Evolutionary conservation across 2,329 filamentous ascomycete species (phyloP), one percentile per base, ranked within the genome.

Genomic region (Aureobasidium subglaciale): DNA sequence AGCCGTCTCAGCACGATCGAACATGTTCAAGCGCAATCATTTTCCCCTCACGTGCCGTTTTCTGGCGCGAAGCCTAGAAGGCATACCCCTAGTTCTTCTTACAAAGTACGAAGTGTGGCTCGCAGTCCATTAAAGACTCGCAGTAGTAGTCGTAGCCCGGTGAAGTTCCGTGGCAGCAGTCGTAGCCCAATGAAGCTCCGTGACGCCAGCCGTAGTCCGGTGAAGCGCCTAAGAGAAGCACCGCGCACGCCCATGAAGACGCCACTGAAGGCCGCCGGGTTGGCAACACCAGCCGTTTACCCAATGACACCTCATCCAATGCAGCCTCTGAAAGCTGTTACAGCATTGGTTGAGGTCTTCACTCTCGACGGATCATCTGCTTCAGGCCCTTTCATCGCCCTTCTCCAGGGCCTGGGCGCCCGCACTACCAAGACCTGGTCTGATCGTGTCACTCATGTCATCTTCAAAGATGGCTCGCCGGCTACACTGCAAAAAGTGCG

Each of bases 381-480:
- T 7, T 69, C 67, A 4, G 59, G 63, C 13, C 64, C 65, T 3
- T 71, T 70, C 57, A 60, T 67, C 9, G 62, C 64, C 4, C 60
- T 69, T 11, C 62, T 70, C 9, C 66, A 67, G 38, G 63, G 68
- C 5, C 60, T 71, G 2, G 68, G 68, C 8, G 68, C 68, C 3
- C 65, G 63, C 52, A 69, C 67, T 0, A 68, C 66, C 10, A 67
- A 67, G 56, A 63, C 60, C 5, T 70, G 67, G 64, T 67, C 59
- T 48, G 68, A 70, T n/a, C 63, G 64, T 22, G 61, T 70, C 18
- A 70, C 68, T 3, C 68, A 71, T 38, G 64, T 71, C 10, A 61
- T 71, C 38, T 71, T 67, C 66, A 71, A 71, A 52, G 68, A 71
- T 42, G 68, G 68, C 6, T 67, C 66, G 16, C 67, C 68, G 1